phyloP scores from a whole-genome alignment of 2,329 filamentous ascomycete genomes.

The Epichloe gansuensis region DNA sequence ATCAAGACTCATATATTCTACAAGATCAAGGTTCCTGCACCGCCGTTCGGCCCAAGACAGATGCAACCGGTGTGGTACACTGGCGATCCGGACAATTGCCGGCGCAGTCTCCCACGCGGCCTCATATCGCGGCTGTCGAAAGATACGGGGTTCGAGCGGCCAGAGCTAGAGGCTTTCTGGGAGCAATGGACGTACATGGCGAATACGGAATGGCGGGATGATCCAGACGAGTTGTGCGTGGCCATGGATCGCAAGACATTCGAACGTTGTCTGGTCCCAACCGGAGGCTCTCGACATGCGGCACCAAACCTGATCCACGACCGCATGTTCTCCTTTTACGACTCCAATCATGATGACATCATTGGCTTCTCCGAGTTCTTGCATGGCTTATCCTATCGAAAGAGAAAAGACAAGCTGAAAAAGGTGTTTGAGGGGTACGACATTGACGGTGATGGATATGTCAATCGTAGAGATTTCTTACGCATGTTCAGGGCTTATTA shows the following conservation, averaged over 20 bases:
- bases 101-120: constrained; percentile 50
- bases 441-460: constrained; percentile 74
- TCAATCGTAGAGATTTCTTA: constrained; percentile 76
- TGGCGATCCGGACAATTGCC: constrained; percentile 64
- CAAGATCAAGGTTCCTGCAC: constrained; percentile 83
- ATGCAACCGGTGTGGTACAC: constrained; percentile 79
- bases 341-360: constrained; percentile 74
- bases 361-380: constrained; percentile 92
- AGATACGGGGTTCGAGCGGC: constrained; percentile 68
- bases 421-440: constrained; percentile 85
- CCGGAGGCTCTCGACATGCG: constrained; percentile 64
- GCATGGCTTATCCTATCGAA: constrained; percentile 61
- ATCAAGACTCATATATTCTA: constrained; percentile 91
- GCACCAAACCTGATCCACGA: constrained; percentile 87
- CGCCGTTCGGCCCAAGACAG: constrained; percentile 68
- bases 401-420: constrained; percentile 53
- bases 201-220: constrained; percentile 68
- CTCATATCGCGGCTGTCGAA: constrained; percentile 56
- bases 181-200: constrained; percentile 95
- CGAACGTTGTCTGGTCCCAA: constrained; percentile 76
- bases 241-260: constrained; percentile 91
- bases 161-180: constrained; percentile 86
- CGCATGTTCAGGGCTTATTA: constrained; percentile 90
- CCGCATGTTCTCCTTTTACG: constrained; percentile 93
- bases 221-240: constrained; percentile 62